These are phyloP conservation scores for Chamaenerion angustifolium DNA, from an alignment of 345 rosid genomes.

Conservation along the genomic window DNA sequence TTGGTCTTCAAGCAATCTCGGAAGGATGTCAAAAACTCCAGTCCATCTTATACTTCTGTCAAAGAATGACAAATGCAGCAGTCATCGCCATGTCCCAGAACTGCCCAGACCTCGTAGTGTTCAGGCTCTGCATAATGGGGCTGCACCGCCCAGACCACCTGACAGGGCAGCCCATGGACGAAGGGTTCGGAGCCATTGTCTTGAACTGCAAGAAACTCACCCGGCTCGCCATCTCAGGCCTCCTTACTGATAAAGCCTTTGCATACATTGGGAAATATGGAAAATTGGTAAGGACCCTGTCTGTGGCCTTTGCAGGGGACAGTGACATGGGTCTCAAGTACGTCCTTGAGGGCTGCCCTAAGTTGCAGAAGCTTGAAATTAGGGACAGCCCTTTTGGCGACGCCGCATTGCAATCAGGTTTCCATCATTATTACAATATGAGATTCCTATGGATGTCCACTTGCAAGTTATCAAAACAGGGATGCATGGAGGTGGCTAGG, in stretches of 20 bases:
- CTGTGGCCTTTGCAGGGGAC: slow-evolving; percentile 89
- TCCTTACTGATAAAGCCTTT: slow-evolving; percentile 69
- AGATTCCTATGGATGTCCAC: slow-evolving; percentile 93
- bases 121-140: slow-evolving; percentile 84
- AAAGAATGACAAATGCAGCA: slow-evolving; percentile 76
- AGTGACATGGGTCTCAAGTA: slow-evolving; percentile 64
- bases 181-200: slow-evolving; percentile 85
- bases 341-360: slow-evolving; percentile 71
- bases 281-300: slow-evolving; percentile 53
- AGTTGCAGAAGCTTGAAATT: slow-evolving; percentile 77
- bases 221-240: slow-evolving; percentile 65
- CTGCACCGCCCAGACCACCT: slow-evolving; percentile 56
- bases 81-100: slow-evolving; percentile 70
- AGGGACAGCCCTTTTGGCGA: slow-evolving; percentile 89
- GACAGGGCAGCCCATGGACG: slow-evolving; percentile 81
- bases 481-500: slow-evolving; percentile 49
- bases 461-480: slow-evolving; percentile 40
- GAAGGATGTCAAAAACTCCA: slow-evolving; percentile 68
- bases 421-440: slow-evolving; percentile 64
- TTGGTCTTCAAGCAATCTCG: slow-evolving; percentile 72
- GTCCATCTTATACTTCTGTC: slow-evolving; percentile 75
- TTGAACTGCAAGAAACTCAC: slow-evolving; percentile 80
- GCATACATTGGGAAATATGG: slow-evolving; percentile 63
- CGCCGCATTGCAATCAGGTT: slow-evolving; percentile 51
- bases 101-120: slow-evolving; percentile 66